Base-by-base conservation (phyloP, 2,329 filamentous ascomycete genomes). In the Metarhizium anisopliae region DNA sequence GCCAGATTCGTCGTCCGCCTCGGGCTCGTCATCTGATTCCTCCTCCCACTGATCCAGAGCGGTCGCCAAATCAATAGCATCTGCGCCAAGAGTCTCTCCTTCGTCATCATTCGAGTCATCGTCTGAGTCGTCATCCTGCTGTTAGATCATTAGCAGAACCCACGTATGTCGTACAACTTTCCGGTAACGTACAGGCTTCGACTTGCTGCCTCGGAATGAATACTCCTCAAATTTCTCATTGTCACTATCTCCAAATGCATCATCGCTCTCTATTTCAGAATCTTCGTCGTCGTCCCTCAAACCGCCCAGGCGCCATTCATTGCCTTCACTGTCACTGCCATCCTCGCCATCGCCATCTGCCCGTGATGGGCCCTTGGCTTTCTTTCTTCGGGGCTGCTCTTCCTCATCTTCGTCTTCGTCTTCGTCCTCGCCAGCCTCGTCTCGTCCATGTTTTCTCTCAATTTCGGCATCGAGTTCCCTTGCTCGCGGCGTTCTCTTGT, bases 201-300 rank as follows among this genome's bases (percentile, higher is more conserved):
- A 60, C 51, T 70, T 72, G 63, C 74, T 77, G 11, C 78, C 79
- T 1, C 78, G 64, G 58, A 84, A 84, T 0, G 76, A 65, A 64
- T 86, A 95, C 11, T 84, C 89, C 60, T 90, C 84, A 61, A 95
- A 95, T 59, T 80, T 81, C 67, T 95, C 92, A 65, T 94, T 86
- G 65, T 96, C 92, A 64, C 89, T 94, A 61, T 89, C 86, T 3
- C 90, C 89, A 76, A 96, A 90, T 2, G 93, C 92, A 64, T 95
- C 90, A 67, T 85, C 82, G 62, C 80, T 83, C 61, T 85, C 83
- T 54, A 85, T 80, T 58, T 85, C 82, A 5, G 82, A 85, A 62
- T 85, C 82, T 20, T 84, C 78, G 42, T 84, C 82, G 36, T 79
- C 79, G 16, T 74, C 74, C 25, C 75, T 76, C 6, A 82, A 58